Conservation (phyloP, 2,329 filamentous ascomycete species). For the Lomentospora prolificans region DNA sequence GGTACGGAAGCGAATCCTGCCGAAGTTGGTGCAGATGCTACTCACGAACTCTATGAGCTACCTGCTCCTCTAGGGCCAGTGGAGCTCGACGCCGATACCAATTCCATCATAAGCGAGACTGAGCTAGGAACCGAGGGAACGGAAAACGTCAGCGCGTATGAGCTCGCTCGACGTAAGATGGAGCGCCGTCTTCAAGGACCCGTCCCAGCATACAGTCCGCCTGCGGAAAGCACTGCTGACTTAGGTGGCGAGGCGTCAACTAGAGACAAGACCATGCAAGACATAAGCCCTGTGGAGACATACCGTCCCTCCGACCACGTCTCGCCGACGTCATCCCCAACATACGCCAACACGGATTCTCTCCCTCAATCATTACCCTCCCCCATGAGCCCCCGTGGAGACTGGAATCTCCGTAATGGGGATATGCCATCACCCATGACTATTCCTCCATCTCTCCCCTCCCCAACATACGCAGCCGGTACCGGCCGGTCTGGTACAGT, state of each 20-base stretch:
- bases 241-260: slow-evolving; percentile 6
- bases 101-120: slow-evolving; percentile 27
- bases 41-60: slow-evolving; percentile 43
- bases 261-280: slow-evolving; percentile 23
- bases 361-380: slow-evolving; percentile 34
- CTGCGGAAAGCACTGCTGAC: slow-evolving; percentile 11
- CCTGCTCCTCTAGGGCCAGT: slow-evolving; percentile 34
- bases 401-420: slow-evolving; percentile 26
- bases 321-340: slow-evolving; percentile 12
- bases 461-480: slow-evolving; percentile 16
- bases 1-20: slow-evolving; percentile 11
- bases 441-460: slow-evolving; percentile 10
- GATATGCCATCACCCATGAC: slow-evolving; percentile 32
- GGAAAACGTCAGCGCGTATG: slow-evolving; percentile 35
- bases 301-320: slow-evolving; percentile 22
- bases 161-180: slow-evolving; percentile 39
- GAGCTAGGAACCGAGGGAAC: slow-evolving; percentile 31
- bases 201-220: slow-evolving; percentile 38
- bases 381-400: slow-evolving; percentile 36
- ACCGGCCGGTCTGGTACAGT: slow-evolving; percentile 9
- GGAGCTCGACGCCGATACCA: slow-evolving; percentile 37
- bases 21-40: slow-evolving; percentile 31
- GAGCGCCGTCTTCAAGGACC: slow-evolving; percentile 40
- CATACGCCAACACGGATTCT: slow-evolving; percentile 22
- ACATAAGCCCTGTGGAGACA: slow-evolving; percentile 22